Percentiles rank a stretch among this genome's conserved stretches.
phyloP scores from a whole-genome alignment of 768 basidiomycete genomes.

The Pseudohyphozyma bogoriensis region DNA sequence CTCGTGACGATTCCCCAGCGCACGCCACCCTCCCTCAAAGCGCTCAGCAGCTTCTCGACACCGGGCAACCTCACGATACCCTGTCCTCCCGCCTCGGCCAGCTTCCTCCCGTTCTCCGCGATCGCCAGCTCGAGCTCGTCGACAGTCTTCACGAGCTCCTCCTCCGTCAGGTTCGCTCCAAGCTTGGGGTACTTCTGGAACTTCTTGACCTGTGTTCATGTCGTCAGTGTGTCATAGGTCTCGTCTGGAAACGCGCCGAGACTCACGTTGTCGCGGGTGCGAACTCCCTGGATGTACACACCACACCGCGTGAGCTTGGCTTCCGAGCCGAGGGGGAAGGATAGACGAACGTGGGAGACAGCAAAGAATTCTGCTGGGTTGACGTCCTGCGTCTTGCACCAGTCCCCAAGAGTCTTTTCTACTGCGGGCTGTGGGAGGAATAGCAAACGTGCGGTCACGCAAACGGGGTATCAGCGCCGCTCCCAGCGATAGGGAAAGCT shows the following conservation, averaged over 20 bases:
- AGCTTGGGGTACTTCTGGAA: conserved; percentile 20
- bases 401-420: no score
- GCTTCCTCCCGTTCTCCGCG: conserved; percentile 16
- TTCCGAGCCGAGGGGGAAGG: no score
- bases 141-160: conserved; percentile 13
- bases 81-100: conserved; percentile 17
- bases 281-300: conserved; percentile 11
- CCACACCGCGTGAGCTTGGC: not conserved
- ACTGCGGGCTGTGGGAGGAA: no score
- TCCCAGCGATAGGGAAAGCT: no score
- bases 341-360: conserved; percentile 13
- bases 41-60: conserved; percentile 48
- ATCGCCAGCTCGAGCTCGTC: conserved; percentile 18
- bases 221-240: no score
- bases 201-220: no score
- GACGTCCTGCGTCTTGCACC: conserved; percentile 20
- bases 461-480: no score
- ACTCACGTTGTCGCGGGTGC: conserved; percentile 28
- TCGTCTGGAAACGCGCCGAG: no score
- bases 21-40: conserved; percentile 49
- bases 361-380: conserved; percentile 21
- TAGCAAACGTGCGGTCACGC: no score
- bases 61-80: conserved; percentile 54
- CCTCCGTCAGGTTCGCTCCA: conserved; percentile 5
- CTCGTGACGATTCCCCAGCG: conserved; percentile 82